Evolutionary conservation across 1,284 basidiomycete species (phyloP).

Genomic region (Ganoderma sinense): DNA sequence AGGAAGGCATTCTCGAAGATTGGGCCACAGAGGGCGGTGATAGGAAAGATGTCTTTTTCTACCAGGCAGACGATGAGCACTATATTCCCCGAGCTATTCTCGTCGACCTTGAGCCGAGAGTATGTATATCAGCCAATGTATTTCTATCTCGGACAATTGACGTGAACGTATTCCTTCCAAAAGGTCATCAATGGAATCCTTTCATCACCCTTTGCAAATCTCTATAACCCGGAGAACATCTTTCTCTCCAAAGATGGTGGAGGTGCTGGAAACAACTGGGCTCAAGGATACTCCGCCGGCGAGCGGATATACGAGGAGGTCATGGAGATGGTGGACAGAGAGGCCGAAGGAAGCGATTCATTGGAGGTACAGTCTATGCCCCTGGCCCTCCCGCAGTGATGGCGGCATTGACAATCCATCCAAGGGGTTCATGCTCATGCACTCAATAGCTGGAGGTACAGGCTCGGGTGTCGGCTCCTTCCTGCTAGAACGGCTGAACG

Average conservation of each 20-base stretch:
- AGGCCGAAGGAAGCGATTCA: constrained; percentile 98
- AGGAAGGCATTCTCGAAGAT: constrained; percentile 92
- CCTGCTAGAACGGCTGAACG: constrained; percentile 94
- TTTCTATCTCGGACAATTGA: constrained; percentile 7
- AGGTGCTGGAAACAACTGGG: constrained; percentile 99
- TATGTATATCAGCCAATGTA: constrained; percentile 47
- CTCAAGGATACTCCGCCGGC: constrained; percentile 90
- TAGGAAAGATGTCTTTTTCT: constrained; percentile 99
- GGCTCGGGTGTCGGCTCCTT: constrained; percentile 98
- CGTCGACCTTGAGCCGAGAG: constrained; percentile 97
- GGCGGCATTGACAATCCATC: constrained; percentile 6
- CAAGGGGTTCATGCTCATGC: constrained; percentile 98
- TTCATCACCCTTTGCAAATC: constrained; percentile 88
- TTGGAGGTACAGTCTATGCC: constrained; percentile 74
- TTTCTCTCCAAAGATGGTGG: constrained; percentile 96
- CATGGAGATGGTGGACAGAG: constrained; percentile 99
- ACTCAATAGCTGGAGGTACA: constrained; percentile 98
- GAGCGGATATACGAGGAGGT: constrained; percentile 96
- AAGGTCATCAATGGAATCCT: constrained; percentile 98
- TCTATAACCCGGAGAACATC: constrained; percentile 99
- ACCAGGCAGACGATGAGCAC: constrained; percentile 99
- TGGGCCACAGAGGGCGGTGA: constrained; percentile 95
- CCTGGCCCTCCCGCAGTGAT: not conserved
- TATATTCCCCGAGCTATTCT: constrained; percentile 98
- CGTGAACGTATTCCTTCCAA: not conserved